Conservation (phyloP, 2,329 filamentous ascomycete species). For the Tolypocladium ophioglossoides region DNA sequence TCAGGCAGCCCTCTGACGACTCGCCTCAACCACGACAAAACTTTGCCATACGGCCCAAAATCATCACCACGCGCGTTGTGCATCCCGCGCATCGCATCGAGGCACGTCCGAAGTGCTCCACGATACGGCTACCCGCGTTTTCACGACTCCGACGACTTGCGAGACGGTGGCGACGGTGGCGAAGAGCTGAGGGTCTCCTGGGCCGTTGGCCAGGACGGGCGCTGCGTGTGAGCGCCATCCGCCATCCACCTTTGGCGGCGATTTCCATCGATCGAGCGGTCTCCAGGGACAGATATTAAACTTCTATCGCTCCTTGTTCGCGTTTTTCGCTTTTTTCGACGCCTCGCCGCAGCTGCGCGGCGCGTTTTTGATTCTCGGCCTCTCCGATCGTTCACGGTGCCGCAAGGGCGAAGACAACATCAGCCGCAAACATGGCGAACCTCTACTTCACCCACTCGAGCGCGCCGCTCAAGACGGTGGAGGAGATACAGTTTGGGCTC, state of each 20-base stretch:
- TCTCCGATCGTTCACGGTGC: slow-evolving; percentile 9
- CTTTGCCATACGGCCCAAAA: slow-evolving; percentile 23
- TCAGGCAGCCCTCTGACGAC: slow-evolving; percentile 26
- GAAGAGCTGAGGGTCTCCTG: slow-evolving; percentile 34
- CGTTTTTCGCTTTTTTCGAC: slow-evolving; percentile 11
- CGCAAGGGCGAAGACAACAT: not conserved
- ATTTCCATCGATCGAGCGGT: slow-evolving; percentile 21
- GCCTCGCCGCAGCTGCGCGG: slow-evolving; percentile 7
- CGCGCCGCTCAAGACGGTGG: slow-evolving; percentile 91
- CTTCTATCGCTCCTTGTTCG: slow-evolving; percentile 10
- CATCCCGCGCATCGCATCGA: slow-evolving; percentile 29
- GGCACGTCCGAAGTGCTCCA: slow-evolving; percentile 15
- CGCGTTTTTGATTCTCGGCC: slow-evolving; percentile 7
- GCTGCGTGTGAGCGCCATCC: slow-evolving; percentile 31
- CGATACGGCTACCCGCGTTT: slow-evolving; percentile 24
- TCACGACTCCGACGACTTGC: slow-evolving; percentile 24
- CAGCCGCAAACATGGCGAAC: slow-evolving; percentile 67
- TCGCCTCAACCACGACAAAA: slow-evolving; percentile 34
- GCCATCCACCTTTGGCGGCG: slow-evolving; percentile 18
- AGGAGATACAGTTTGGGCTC: slow-evolving; percentile 98
- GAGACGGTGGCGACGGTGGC: slow-evolving; percentile 35
- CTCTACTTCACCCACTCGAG: slow-evolving; percentile 83
- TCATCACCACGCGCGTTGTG: slow-evolving; percentile 44
- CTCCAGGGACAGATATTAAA: slow-evolving; percentile 12
- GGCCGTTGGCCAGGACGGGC: slow-evolving; percentile 35